Conservation (phyloP, 2,329 filamentous ascomycete genomes). For the Alternaria gansuensis region DNA sequence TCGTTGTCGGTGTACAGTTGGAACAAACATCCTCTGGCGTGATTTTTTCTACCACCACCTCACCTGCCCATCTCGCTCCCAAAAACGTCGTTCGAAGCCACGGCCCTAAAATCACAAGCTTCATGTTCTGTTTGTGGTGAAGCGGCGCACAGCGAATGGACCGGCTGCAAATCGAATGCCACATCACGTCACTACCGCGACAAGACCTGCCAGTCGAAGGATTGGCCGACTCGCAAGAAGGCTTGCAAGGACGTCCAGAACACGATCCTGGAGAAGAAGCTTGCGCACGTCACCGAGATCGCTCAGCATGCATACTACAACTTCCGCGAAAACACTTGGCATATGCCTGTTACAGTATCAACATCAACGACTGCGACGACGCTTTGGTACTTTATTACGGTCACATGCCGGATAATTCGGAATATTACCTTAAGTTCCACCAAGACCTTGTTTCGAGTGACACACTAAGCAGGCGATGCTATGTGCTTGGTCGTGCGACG, state of each 20-base stretch:
- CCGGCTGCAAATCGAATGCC: conserved; percentile 2
- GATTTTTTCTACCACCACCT: not conserved
- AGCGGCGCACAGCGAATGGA: conserved; percentile 7
- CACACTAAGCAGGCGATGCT: not conserved
- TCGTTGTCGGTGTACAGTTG: not conserved
- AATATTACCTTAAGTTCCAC: conserved; percentile 8
- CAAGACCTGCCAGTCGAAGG: conserved; percentile 8
- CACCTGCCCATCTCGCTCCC: too few relatives aligned
- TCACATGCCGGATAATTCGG: too few relatives aligned
- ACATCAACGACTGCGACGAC: not conserved
- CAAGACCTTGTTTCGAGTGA: not conserved
- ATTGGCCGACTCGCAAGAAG: conserved; percentile 13
- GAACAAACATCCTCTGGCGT: not conserved
- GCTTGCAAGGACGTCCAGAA: not conserved
- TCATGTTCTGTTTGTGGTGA: conserved; percentile 2
- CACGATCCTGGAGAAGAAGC: not conserved
- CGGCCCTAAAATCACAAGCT: not conserved
- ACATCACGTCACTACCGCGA: conserved; percentile 5
- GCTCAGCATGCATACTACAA: conserved; percentile 10
- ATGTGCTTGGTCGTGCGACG: conserved; percentile 1
- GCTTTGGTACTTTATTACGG: not conserved
- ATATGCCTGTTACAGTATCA: not conserved
- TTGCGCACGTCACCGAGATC: conserved; percentile 7
- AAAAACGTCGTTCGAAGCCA: not conserved
- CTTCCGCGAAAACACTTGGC: conserved; percentile 20